These are phyloP conservation scores for Fusarium annulatum DNA, from an alignment of 2,329 filamentous ascomycete genomes.

Conservation along the genomic window DNA sequence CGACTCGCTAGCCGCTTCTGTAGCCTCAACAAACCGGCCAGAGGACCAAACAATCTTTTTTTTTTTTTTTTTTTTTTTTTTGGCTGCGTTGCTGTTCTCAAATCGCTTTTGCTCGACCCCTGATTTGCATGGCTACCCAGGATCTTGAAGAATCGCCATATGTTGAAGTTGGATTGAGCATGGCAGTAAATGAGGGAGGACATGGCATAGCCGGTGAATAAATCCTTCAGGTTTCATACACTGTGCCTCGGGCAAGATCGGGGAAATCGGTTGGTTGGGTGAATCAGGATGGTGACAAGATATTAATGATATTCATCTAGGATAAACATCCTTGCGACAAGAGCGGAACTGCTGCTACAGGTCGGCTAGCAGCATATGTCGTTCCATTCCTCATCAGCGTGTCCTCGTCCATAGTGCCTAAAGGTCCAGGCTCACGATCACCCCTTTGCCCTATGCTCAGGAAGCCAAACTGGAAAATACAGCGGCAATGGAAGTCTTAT, in stretches of 20 bases:
- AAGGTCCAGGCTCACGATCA: background rate
- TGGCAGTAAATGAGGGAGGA: background rate
- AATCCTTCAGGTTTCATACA: background rate
- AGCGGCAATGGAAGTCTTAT: conserved; percentile 82
- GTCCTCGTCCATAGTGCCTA: background rate
- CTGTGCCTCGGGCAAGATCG: background rate
- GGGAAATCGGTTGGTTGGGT: background rate
- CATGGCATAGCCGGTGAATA: conserved; percentile 6
- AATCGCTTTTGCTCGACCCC: background rate
- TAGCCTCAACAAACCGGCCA: background rate
- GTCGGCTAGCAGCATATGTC: background rate
- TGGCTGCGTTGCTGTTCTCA: background rate
- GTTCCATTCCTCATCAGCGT: background rate
- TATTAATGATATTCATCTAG: background rate
- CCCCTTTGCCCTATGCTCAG: conserved; percentile 31
- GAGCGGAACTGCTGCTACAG: background rate
- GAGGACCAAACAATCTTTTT: background rate
- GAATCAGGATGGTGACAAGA: background rate
- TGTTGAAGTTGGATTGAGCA: background rate
- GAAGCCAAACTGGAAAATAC: conserved; percentile 65
- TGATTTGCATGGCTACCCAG: background rate
- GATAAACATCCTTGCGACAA: background rate
- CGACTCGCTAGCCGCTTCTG: background rate
- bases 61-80: background rate
- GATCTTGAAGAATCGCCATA: background rate